phyloP scores from a whole-genome alignment of 2,329 filamentous ascomycete species.

The Fusarium setosum region DNA sequence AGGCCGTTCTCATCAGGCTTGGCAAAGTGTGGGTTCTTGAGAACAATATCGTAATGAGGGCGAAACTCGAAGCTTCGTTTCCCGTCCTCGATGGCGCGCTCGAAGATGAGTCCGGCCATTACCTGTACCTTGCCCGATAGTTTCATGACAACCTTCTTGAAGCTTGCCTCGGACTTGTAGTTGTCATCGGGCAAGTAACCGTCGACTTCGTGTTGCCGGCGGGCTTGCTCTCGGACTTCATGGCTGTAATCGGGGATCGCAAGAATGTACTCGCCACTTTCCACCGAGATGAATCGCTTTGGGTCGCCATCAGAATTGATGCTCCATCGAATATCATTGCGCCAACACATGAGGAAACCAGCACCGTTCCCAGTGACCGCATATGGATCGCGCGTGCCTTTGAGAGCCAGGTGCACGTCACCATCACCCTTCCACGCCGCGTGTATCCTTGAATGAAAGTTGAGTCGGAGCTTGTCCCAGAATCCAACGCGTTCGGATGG shows the following conservation, averaged over 20 bases:
- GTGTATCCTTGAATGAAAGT: constrained; percentile 90
- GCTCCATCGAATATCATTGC: constrained; percentile 89
- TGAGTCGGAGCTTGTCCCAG: constrained; percentile 97
- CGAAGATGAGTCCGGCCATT: constrained; percentile 92
- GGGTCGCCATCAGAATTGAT: constrained; percentile 89
- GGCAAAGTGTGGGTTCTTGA: constrained; percentile 83
- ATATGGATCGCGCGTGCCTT: constrained; percentile 93
- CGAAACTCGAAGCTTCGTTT: constrained; percentile 87
- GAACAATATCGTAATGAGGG: constrained; percentile 90
- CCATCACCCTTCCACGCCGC: constrained; percentile 96
- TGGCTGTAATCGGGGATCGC: constrained; percentile 94
- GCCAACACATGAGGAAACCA: constrained; percentile 98
- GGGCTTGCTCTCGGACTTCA: constrained; percentile 77
- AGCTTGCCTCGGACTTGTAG: constrained; percentile 79
- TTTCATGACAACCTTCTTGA: constrained; percentile 99
- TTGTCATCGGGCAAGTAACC: constrained; percentile 72
- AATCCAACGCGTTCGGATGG: constrained; percentile 94
- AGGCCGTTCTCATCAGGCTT: constrained; percentile 65
- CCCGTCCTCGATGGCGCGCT: constrained; percentile 79
- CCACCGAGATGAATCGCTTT: constrained; percentile 92
- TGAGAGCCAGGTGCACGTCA: constrained; percentile 92
- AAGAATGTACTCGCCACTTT: constrained; percentile 94
- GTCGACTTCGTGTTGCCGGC: constrained; percentile 63
- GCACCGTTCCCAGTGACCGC: constrained; percentile 91
- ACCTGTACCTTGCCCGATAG: constrained; percentile 95